Evolutionary conservation across 306 rosid genomes (phyloP).

Genomic region (Biancaea sappan): DNA sequence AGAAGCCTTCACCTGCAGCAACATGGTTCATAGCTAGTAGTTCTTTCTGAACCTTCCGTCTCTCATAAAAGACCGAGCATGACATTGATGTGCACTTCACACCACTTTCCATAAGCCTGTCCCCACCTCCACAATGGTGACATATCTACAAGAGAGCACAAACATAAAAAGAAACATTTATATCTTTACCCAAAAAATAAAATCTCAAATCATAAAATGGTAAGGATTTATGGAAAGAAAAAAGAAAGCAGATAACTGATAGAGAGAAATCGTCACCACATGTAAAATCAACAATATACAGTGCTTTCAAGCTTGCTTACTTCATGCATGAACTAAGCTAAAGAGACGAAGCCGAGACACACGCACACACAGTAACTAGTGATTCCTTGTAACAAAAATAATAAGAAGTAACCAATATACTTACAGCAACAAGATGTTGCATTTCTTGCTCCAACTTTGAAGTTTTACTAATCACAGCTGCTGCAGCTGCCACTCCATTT

Average conservation of each 20-base stretch:
- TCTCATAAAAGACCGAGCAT: constrained; percentile 80
- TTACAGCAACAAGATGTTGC: constrained; percentile 89
- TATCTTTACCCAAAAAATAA: too few relatives aligned
- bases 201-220: not conserved
- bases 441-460: constrained; percentile 83
- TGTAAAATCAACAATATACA: not conserved
- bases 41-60: constrained; percentile 87
- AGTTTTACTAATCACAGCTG: constrained; percentile 69
- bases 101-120: constrained; percentile 61
- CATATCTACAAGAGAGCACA: constrained; percentile 61
- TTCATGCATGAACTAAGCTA: not conserved
- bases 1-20: constrained; percentile 70
- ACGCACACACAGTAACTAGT: not conserved
- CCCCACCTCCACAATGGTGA: constrained; percentile 90
- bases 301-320: not conserved
- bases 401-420: constrained; percentile 32
- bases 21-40: constrained; percentile 62
- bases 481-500: constrained; percentile 63
- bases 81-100: constrained; percentile 87
- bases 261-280: constrained; percentile 6
- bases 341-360: not conserved
- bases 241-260: constrained; percentile 1
- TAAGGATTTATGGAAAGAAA: not conserved
- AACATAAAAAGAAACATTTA: not conserved
- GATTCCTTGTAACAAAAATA: constrained; percentile 1